Base-by-base conservation (phyloP, 2,329 filamentous ascomycete species). In the Penicillium rolfsii region DNA sequence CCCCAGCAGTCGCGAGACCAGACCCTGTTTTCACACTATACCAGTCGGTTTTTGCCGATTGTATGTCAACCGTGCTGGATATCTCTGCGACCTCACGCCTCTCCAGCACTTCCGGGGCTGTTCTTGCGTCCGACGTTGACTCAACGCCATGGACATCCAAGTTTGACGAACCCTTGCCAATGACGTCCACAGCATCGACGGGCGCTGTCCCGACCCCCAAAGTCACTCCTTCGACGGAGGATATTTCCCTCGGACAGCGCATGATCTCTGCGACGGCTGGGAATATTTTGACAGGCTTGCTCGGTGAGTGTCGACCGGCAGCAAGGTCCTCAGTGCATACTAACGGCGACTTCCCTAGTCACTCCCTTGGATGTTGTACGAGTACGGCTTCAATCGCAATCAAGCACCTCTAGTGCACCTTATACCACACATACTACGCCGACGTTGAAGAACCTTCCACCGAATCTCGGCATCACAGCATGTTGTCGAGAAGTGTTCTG, bases 401-500 rank as follows among this genome's bases (percentile, higher is more conserved):
- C 82, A 46, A 72, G 83, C 63, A 73, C 76, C 72, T 80, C 71
- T 79, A 84, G 73, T 76, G 89, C 74, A 75, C 85, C 70, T 67
- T 87, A 72, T 77, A 84, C 69, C 79, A 84, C 73, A 74, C 88
- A 75, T 65, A 78, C 72, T 45, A 76, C 67, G 3, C 73, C 77
- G 60, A 79, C 79, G 52, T 85, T 90, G 67, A 87, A 87, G 64
- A 86, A 89, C 65, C 85, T 95, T 52, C 91, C 92, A 58, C 87
- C 90, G 33, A 91, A 94, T 71, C 85, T 98, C 53, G 95, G 95
- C 62, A 91, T 98, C 57, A 97, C 93, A 16, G 88, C 93, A 41
- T 99, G 95, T 79, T 99, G 95, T 74, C 89, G 95, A 63, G 94
- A 99, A 76, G 94, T 99, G 38, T 99, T 98, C 77, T 99, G 96